Base-by-base conservation (phyloP, 805 yeast genomes). In the Martiniozyma abietophila region DNA sequence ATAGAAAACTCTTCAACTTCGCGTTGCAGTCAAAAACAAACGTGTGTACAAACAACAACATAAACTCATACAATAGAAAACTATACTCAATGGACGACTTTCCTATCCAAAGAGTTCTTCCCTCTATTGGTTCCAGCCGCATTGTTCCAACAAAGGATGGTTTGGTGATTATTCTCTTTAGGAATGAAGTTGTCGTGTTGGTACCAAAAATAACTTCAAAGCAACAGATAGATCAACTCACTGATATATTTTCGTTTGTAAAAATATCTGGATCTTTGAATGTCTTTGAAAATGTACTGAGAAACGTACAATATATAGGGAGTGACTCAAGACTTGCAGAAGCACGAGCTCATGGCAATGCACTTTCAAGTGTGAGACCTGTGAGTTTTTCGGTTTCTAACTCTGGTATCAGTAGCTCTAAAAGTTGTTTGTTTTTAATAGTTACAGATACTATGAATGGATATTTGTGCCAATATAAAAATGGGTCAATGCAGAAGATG, bases 361-460 rank as follows among this genome's bases (percentile, higher is more conserved):
- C 25, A 10, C 34, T 31, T 27, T 31, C 28, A 15, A 35, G 38
- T 6, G 19, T 35, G 10, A 36, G 29, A 14, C 11, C 38, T 8
- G 25, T 16, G 10, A 32, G 32, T 26, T 15, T 45, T 8, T 32
- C 37, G 4, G 24, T 39, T 20, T 45, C 49, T 3, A 39, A 34
- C 14, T 38, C 43, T 4, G 46, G 48, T 1, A 32, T 44, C 11
- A 39, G 40, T 17, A 15, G 28, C 7, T 31, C 38, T 8, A 27
- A 36, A 7, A 19, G 30, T 8, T 32, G 35, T 12, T 24, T 43
- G 31, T 31, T 30, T 25, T 24, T 36, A 15, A 17, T 30, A 7
- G 45, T 43, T 11, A 38, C 45, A 5, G 48, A 44, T 26, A 23
- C 41, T 4, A 12, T 36, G 14, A 44, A 44, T 35, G 49, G 47